Evolutionary conservation across 805 yeast genomes (phyloP).

Genomic region (Maudiozyma saulgeensis): DNA sequence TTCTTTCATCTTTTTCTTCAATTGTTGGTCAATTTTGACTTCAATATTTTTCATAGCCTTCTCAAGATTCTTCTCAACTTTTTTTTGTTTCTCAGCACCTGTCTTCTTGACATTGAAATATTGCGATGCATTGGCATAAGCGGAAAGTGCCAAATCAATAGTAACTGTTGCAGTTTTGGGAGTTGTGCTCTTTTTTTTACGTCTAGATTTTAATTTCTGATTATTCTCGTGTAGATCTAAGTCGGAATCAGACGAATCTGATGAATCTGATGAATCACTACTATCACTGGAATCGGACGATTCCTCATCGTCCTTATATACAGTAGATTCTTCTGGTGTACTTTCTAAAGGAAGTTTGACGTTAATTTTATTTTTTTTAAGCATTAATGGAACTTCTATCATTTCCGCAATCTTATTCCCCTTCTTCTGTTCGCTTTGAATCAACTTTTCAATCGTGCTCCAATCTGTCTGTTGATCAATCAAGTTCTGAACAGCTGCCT

Average conservation of each 20-base stretch:
- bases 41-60: conserved; percentile 80
- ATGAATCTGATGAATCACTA: conserved; percentile 10
- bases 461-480: conserved; percentile 87
- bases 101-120: conserved; percentile 70
- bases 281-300: conserved; percentile 14
- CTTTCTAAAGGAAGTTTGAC: conserved; percentile 41
- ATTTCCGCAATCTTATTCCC: conserved; percentile 54
- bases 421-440: conserved; percentile 57
- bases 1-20: conserved; percentile 52
- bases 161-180: conserved; percentile 36
- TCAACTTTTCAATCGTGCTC: conserved; percentile 73
- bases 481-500: conserved; percentile 52
- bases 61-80: conserved; percentile 68
- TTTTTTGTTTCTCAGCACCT: conserved; percentile 69
- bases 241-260: conserved; percentile 5
- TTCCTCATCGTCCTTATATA: conserved; percentile 27
- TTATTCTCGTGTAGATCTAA: conserved; percentile 8
- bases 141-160: conserved; percentile 61
- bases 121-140: conserved; percentile 79
- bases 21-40: conserved; percentile 60
- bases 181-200: conserved; percentile 10
- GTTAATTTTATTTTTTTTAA: conserved; percentile 58
- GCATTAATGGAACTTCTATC: conserved; percentile 59
- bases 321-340: conserved; percentile 32
- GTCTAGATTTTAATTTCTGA: neutral